Evolutionary conservation across 2,329 filamentous ascomycete genomes (phyloP).

Genomic region (Cercospora sp.): DNA sequence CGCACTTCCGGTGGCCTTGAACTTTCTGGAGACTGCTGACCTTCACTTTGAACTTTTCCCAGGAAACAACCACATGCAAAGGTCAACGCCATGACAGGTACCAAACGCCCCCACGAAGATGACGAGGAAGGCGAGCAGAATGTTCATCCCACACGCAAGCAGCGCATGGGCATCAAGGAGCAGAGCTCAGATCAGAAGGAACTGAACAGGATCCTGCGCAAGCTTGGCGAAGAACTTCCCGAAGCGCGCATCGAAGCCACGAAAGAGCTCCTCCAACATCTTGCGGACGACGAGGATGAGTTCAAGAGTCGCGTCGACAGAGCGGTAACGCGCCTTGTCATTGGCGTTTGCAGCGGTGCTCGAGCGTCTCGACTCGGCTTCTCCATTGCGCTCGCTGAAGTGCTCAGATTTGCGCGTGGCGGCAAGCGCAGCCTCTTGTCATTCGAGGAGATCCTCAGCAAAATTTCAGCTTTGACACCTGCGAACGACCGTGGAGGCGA

Average conservation of each 20-base stretch:
- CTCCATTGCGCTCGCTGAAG: slow-evolving; percentile 81
- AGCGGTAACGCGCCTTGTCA: slow-evolving; percentile 61
- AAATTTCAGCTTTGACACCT: slow-evolving; percentile 55
- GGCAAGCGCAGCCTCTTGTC: slow-evolving; percentile 14
- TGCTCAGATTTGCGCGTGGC: slow-evolving; percentile 64
- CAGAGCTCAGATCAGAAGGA: slow-evolving; percentile 44
- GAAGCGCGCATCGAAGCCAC: slow-evolving; percentile 48
- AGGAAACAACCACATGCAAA: neutral
- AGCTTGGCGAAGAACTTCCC: slow-evolving; percentile 50
- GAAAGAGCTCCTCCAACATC: slow-evolving; percentile 45
- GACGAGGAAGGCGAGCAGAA: slow-evolving; percentile 21
- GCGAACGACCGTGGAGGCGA: slow-evolving; percentile 59
- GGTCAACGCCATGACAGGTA: slow-evolving; percentile 25
- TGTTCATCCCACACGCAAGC: slow-evolving; percentile 37
- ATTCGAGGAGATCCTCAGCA: slow-evolving; percentile 46
- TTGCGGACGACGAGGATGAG: slow-evolving; percentile 43
- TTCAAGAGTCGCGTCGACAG: slow-evolving; percentile 42
- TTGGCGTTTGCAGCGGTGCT: slow-evolving; percentile 83
- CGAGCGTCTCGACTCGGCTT: slow-evolving; percentile 89
- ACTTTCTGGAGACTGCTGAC: neutral
- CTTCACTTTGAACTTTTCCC: neutral
- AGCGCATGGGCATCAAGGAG: slow-evolving; percentile 30
- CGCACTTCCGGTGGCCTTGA: neutral
- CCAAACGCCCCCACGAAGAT: slow-evolving; percentile 30
- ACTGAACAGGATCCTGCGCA: slow-evolving; percentile 49